These are phyloP conservation scores for Tricholoma saponaceum DNA, from an alignment of 768 basidiomycete genomes.

Conservation along the genomic window DNA sequence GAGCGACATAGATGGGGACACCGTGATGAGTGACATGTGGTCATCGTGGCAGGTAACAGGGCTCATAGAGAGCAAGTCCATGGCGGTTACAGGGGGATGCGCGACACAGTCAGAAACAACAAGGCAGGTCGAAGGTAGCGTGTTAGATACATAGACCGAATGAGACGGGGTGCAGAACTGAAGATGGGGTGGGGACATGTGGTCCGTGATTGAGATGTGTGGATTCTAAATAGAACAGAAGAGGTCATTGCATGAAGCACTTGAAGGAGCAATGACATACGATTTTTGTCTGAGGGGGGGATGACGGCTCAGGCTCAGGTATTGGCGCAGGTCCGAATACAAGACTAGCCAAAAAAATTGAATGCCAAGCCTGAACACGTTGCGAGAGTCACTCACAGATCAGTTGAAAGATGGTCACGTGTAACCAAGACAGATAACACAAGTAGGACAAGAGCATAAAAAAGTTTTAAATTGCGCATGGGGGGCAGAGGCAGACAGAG, in stretches of 20 bases:
- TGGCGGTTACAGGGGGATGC: not conserved
- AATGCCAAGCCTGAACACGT: too few relatives aligned
- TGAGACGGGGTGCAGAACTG: not conserved
- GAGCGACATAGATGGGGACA: not conserved
- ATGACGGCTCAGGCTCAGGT: not conserved
- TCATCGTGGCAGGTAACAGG: not conserved
- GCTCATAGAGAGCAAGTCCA: not conserved
- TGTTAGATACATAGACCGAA: not conserved
- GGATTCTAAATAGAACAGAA: too few relatives aligned
- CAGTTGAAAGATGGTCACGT: too few relatives aligned
- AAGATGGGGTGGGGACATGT: not conserved
- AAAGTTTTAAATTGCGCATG: not conserved
- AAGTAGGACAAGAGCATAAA: not conserved
- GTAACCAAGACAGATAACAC: too few relatives aligned
- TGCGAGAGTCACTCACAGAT: too few relatives aligned
- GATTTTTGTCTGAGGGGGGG: not conserved
- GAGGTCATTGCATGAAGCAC: too few relatives aligned
- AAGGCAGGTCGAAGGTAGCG: not conserved
- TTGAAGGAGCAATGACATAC: not conserved
- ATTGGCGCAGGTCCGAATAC: not conserved
- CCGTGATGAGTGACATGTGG: not conserved
- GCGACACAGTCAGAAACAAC: not conserved
- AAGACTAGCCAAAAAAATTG: too few relatives aligned
- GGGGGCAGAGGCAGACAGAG: not conserved
- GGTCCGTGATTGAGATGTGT: too few relatives aligned